phyloP scores from a whole-genome alignment of 2,329 filamentous ascomycete genomes.

The Ceratocystis smalleyi region DNA sequence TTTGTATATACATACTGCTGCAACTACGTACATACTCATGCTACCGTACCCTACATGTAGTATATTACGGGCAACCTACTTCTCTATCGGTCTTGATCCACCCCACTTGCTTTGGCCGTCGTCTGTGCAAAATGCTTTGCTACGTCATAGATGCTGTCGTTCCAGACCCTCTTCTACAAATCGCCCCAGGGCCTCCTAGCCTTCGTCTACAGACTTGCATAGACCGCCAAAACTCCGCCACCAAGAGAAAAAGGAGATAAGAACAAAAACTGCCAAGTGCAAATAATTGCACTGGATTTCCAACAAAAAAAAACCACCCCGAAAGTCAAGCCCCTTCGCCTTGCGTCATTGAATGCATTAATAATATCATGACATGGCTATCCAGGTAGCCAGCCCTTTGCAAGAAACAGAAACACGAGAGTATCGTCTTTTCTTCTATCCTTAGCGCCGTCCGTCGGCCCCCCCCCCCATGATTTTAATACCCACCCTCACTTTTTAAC shows the following conservation, averaged over 20 bases:
- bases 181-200: background rate
- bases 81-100: background rate
- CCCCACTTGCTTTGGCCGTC: background rate
- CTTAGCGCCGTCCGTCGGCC: too few species aligned
- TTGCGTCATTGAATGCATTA: background rate
- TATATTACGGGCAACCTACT: background rate
- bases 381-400: background rate
- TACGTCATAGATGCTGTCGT: background rate
- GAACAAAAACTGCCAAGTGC: too few species aligned
- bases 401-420: background rate
- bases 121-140: background rate
- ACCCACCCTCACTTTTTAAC: conserved; percentile 37
- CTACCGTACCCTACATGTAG: background rate
- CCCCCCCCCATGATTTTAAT: background rate
- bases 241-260: background rate
- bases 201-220: background rate
- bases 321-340: background rate
- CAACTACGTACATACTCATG: background rate
- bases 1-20: too few species aligned
- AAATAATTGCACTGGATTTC: too few species aligned
- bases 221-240: background rate
- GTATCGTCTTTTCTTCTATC: background rate
- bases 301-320: background rate
- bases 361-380: background rate
- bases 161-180: background rate